These are phyloP conservation scores for Cinnamomum micranthum DNA, from an alignment of 164 flowering plant genomes.

Conservation along the genomic window DNA sequence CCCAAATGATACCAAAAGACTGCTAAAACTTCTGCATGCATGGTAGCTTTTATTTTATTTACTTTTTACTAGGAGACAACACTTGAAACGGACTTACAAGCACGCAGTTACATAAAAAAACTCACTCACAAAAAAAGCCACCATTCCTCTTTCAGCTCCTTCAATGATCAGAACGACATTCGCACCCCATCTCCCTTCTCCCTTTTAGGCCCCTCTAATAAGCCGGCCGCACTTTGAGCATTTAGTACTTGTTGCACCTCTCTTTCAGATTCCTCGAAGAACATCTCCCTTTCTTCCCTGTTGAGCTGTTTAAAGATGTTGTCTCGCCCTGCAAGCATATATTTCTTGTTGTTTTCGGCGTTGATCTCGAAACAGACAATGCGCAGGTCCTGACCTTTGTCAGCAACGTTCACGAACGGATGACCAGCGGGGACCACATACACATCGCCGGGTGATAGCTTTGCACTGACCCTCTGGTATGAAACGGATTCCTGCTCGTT, in stretches of 20 bases:
- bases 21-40: too few relatives aligned
- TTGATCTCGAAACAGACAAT: conserved; percentile 53
- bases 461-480: conserved; percentile 22
- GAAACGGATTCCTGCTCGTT: conserved; percentile 2
- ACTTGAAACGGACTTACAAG: too few relatives aligned
- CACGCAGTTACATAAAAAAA: too few relatives aligned
- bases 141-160: too few relatives aligned
- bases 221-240: conserved; percentile 11
- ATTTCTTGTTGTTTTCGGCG: conserved; percentile 33
- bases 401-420: conserved; percentile 43
- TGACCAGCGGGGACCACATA: conserved; percentile 58
- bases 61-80: too few relatives aligned
- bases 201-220: conserved; percentile 22
- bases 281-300: conserved; percentile 48
- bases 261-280: conserved; percentile 24
- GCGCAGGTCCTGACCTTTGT: conserved; percentile 39
- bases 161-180: not conserved
- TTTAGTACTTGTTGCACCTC: conserved; percentile 30
- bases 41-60: too few relatives aligned
- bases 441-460: conserved; percentile 25
- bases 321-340: conserved; percentile 48
- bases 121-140: too few relatives aligned
- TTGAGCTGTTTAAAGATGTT: conserved; percentile 37
- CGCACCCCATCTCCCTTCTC: conserved; percentile 5
- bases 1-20: too few relatives aligned